phyloP scores from a whole-genome alignment of 176 grass and related monocot genomes.

The Cocos nucifera region DNA sequence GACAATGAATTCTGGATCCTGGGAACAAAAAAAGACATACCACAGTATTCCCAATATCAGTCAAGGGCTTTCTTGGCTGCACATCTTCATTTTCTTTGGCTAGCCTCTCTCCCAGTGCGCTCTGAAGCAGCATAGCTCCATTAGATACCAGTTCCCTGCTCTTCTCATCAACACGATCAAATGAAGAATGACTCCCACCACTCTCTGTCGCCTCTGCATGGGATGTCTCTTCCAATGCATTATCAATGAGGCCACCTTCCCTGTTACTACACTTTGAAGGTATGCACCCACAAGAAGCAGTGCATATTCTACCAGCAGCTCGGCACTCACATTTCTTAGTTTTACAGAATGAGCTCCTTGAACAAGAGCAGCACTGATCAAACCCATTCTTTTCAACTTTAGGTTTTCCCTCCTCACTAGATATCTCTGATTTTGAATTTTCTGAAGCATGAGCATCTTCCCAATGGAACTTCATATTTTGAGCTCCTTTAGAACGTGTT shows the following conservation, averaged over 20 bases:
- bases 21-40: slow-evolving; percentile 22
- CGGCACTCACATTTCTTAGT: slow-evolving; percentile 80
- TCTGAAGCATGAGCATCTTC: not conserved
- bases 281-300: slow-evolving; percentile 43
- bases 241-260: slow-evolving; percentile 15
- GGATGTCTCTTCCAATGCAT: slow-evolving; percentile 18
- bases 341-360: slow-evolving; percentile 50
- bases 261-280: slow-evolving; percentile 67
- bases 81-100: slow-evolving; percentile 11
- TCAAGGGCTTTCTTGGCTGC: slow-evolving; percentile 47
- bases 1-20: too few relatives aligned
- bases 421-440: slow-evolving; percentile 27
- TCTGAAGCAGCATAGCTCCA: slow-evolving; percentile 42
- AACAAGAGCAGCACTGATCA: slow-evolving; percentile 52
- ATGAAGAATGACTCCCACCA: slow-evolving; percentile 19
- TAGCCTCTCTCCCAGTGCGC: slow-evolving; percentile 33
- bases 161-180: slow-evolving; percentile 30
- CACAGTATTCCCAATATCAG: slow-evolving; percentile 51
- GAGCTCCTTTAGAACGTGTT: slow-evolving; percentile 17
- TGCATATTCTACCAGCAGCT: slow-evolving; percentile 34
- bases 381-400: slow-evolving; percentile 10
- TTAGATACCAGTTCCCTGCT: slow-evolving; percentile 31
- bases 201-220: slow-evolving; percentile 9
- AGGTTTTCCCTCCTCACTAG: slow-evolving; percentile 20
- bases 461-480: slow-evolving; percentile 21